Conservation (phyloP, 495 filamentous ascomycete genomes). For the Pyronema omphalodes region DNA sequence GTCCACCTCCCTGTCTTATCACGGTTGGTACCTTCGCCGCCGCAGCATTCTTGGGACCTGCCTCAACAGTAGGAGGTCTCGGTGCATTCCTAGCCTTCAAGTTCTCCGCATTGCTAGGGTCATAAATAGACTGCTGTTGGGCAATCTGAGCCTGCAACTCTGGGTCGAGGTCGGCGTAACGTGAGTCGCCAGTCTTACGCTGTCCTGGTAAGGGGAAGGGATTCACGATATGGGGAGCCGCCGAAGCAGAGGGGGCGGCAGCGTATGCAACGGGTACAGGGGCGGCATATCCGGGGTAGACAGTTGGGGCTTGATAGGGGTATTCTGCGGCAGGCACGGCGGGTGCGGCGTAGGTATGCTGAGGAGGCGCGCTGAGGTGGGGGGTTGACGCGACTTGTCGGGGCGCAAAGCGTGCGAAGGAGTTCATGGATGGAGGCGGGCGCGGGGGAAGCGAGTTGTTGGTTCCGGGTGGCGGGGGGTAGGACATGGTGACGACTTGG, state of each 20-base stretch:
- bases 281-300: conserved; percentile 16
- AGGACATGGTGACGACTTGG: conserved; percentile 62
- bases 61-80: conserved; percentile 10
- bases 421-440: conserved; percentile 47
- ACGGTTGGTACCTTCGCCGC: conserved; percentile 49
- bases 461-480: conserved; percentile 76
- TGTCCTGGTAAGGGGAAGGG: conserved; percentile 50
- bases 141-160: conserved; percentile 87
- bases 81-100: conserved; percentile 11
- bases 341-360: conserved; percentile 15
- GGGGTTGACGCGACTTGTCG: conserved; percentile 36
- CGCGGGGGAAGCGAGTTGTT: conserved; percentile 57
- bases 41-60: conserved; percentile 27
- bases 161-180: conserved; percentile 44
- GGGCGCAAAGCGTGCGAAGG: conserved; percentile 42
- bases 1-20: conserved; percentile 66
- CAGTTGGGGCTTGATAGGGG: conserved; percentile 12
- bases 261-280: conserved; percentile 13
- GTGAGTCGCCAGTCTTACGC: conserved; percentile 19
- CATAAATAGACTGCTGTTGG: conserved; percentile 90
- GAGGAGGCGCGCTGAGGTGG: conserved; percentile 16
- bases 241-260: conserved; percentile 28
- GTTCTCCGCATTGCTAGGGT: conserved; percentile 31
- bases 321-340: conserved; percentile 13
- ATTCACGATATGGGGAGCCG: conserved; percentile 63